Evolutionary conservation across 108 stramenopile species (phyloP).

Genomic region (Skeletonema costatum): DNA sequence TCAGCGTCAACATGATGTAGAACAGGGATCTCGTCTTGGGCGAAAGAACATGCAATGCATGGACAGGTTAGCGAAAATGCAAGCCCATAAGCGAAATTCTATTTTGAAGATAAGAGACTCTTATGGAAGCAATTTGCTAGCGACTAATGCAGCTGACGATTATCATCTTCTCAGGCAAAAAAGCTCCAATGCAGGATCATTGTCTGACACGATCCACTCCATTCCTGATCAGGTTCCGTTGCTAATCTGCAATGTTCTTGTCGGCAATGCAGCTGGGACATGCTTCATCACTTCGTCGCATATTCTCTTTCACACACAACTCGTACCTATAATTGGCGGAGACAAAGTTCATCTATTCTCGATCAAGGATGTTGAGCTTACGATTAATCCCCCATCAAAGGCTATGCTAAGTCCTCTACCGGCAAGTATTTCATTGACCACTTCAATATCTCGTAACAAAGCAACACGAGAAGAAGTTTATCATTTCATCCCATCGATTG

Average conservation of each 20-base stretch:
- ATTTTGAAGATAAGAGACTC: constrained; percentile 61
- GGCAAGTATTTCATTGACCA: constrained; percentile 59
- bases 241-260: constrained; percentile 63
- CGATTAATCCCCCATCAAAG: constrained; percentile 53
- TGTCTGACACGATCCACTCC: constrained; percentile 35
- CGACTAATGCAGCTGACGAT: constrained; percentile 60
- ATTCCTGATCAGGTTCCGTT: constrained; percentile 69
- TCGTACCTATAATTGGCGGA: constrained; percentile 76
- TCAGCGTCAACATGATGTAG: constrained; percentile 82
- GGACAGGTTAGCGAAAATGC: constrained; percentile 88
- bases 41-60: constrained; percentile 90
- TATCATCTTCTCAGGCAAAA: constrained; percentile 51
- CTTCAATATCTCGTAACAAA: constrained; percentile 28
- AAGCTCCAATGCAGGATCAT: constrained; percentile 41
- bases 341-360: constrained; percentile 54
- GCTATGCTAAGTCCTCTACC: constrained; percentile 75
- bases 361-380: constrained; percentile 66
- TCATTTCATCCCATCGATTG: constrained; percentile 74
- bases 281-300: constrained; percentile 69
- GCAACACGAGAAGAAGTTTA: constrained; percentile 56
- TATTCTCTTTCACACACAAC: constrained; percentile 69
- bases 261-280: constrained; percentile 73
- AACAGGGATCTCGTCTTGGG: constrained; percentile 78
- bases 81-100: constrained; percentile 71
- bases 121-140: constrained; percentile 51